Conservation (phyloP, 257 asterid species). For the Solanum sitiens region DNA sequence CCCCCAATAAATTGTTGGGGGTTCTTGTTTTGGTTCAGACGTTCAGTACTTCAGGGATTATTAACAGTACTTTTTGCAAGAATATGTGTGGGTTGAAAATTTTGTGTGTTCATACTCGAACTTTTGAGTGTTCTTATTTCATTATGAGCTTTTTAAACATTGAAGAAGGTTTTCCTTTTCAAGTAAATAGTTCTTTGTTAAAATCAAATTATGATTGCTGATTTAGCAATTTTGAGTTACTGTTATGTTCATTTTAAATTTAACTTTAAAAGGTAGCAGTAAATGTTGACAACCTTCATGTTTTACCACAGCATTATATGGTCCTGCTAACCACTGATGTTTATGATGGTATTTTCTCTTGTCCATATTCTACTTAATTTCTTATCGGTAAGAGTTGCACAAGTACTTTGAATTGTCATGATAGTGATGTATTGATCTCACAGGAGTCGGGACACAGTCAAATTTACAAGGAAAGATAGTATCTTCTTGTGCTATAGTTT, state of each 20-base stretch:
- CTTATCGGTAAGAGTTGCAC: neutral
- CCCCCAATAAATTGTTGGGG: neutral
- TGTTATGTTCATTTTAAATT: neutral
- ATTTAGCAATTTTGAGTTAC: neutral
- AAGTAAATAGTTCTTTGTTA: neutral
- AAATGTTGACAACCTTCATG: neutral
- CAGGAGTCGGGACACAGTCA: neutral
- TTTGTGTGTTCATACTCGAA: neutral
- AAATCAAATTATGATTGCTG: neutral
- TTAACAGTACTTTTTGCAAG: neutral
- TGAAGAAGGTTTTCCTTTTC: neutral
- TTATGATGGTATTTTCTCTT: neutral
- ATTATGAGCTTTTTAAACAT: neutral
- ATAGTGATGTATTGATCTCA: neutral
- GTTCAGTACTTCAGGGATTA: neutral
- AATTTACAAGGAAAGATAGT: neutral
- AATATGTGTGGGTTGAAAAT: neutral
- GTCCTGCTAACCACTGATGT: neutral
- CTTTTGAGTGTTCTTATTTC: neutral
- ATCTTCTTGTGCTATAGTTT: neutral
- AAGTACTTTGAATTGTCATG: neutral
- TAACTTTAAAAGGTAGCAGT: neutral
- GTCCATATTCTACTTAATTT: neutral
- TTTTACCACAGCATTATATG: neutral
- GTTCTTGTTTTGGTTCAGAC: neutral